Evolutionary conservation across 371 early-diverging fungal genomes (phyloP).

Genomic region (Apophysomyces variabilis): DNA sequence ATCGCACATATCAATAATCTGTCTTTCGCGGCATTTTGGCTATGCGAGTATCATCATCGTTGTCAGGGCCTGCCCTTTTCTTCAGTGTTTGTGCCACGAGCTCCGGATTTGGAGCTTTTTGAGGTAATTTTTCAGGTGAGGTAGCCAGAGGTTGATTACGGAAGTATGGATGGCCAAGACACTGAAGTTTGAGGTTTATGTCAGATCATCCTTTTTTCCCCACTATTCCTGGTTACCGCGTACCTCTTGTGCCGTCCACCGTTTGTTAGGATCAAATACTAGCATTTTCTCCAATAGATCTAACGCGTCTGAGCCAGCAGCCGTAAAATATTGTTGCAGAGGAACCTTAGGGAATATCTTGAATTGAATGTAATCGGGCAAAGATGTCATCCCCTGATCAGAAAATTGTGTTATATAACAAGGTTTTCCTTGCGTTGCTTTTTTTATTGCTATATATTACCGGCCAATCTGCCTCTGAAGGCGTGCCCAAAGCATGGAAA

Average conservation of each 20-base stretch:
- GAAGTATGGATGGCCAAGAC: constrained; percentile 93
- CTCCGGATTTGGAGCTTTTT: constrained; percentile 34
- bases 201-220: not conserved
- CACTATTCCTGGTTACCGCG: not conserved
- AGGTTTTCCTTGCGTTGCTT: not conserved
- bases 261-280: constrained; percentile 86
- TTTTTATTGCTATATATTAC: constrained; percentile 41
- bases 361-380: constrained; percentile 77
- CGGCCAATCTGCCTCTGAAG: constrained; percentile 97
- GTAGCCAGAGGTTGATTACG: constrained; percentile 89
- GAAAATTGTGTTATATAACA: not conserved
- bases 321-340: constrained; percentile 85
- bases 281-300: constrained; percentile 94
- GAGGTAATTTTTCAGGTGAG: constrained; percentile 80
- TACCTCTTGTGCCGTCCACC: constrained; percentile 88
- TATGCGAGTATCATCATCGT: constrained; percentile 19
- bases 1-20: not conserved
- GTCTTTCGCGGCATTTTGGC: constrained; percentile 4
- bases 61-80: constrained; percentile 22
- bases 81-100: constrained; percentile 33
- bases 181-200: constrained; percentile 38
- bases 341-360: constrained; percentile 74
- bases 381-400: constrained; percentile 65
- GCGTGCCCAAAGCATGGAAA: constrained; percentile 97
- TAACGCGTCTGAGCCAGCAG: constrained; percentile 91